Conservation (phyloP, 2,329 filamentous ascomycete genomes). For the Colletotrichum sp. region DNA sequence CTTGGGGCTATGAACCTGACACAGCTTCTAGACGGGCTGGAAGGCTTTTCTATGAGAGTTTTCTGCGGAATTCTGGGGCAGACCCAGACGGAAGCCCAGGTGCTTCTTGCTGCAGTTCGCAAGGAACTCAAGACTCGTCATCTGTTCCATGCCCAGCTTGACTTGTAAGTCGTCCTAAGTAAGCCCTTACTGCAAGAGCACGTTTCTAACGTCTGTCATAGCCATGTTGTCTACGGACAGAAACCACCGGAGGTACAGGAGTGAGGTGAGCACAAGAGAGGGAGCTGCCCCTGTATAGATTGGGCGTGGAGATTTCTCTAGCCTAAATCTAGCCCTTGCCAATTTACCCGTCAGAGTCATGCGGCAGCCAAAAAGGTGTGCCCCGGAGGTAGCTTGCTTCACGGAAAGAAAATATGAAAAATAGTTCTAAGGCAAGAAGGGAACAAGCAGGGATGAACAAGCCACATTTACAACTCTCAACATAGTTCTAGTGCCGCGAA, state of each 20-base stretch:
- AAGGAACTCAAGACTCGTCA: slow-evolving; percentile 30
- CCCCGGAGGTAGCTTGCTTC: too few species aligned
- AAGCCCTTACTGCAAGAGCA: rapidly evolving
- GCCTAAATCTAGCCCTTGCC: too few species aligned
- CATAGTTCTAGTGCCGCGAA: neutral
- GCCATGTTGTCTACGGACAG: slow-evolving; percentile 16
- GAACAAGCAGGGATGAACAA: neutral
- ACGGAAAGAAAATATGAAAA: too few species aligned
- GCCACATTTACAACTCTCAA: neutral
- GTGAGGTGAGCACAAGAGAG: too few species aligned
- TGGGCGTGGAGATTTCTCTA: too few species aligned
- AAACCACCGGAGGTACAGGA: neutral
- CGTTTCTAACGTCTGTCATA: neutral
- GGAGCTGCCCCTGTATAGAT: too few species aligned
- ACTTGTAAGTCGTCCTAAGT: slow-evolving; percentile 19
- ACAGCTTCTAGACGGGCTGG: slow-evolving; percentile 22
- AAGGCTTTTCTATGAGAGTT: slow-evolving; percentile 23
- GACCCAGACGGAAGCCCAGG: slow-evolving; percentile 28
- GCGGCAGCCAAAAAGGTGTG: too few species aligned
- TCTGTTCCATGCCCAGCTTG: slow-evolving; percentile 26
- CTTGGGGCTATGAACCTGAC: slow-evolving; percentile 18
- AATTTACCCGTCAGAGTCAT: too few species aligned
- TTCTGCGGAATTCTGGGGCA: slow-evolving; percentile 32
- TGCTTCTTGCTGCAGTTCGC: slow-evolving; percentile 29
- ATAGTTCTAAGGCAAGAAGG: too few species aligned